These are phyloP conservation scores for Styphnolobium japonicum DNA, from an alignment of 306 rosid species.

Conservation along the genomic window DNA sequence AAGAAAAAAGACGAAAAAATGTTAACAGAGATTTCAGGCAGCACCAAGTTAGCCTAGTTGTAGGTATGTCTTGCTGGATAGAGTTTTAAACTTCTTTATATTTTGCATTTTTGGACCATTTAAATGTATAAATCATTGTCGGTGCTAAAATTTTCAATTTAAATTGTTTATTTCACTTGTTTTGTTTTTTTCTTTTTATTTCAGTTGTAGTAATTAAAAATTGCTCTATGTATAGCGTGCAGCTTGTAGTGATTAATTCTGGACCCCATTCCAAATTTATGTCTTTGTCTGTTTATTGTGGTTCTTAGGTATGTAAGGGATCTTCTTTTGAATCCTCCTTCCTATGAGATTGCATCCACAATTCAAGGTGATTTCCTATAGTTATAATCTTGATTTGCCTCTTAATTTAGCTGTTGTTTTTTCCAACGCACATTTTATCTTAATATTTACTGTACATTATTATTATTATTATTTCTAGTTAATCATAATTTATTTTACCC, in stretches of 20 bases:
- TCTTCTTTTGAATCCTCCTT: slow-evolving; percentile 94
- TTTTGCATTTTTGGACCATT: background rate
- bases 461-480: background rate
- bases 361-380: slow-evolving; percentile 72
- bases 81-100: no score
- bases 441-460: background rate
- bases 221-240: background rate
- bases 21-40: background rate
- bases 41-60: background rate
- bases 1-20: background rate
- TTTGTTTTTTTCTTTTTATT: no score
- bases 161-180: background rate
- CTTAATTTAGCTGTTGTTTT: background rate
- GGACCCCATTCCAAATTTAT: background rate
- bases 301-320: slow-evolving; percentile 72
- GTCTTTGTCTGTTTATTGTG: slow-evolving; percentile 15
- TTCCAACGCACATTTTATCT: background rate
- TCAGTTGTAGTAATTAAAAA: background rate
- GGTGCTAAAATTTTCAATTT: background rate
- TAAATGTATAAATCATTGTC: background rate
- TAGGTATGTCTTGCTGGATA: background rate
- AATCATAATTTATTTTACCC: background rate
- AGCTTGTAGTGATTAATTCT: background rate
- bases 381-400: slow-evolving; percentile 2
- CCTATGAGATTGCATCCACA: slow-evolving; percentile 74